Percentiles rank a stretch among this genome's conserved stretches.
These are phyloP conservation scores for Myrica gale DNA, from an alignment of 306 rosid species.

Conservation along the genomic window DNA sequence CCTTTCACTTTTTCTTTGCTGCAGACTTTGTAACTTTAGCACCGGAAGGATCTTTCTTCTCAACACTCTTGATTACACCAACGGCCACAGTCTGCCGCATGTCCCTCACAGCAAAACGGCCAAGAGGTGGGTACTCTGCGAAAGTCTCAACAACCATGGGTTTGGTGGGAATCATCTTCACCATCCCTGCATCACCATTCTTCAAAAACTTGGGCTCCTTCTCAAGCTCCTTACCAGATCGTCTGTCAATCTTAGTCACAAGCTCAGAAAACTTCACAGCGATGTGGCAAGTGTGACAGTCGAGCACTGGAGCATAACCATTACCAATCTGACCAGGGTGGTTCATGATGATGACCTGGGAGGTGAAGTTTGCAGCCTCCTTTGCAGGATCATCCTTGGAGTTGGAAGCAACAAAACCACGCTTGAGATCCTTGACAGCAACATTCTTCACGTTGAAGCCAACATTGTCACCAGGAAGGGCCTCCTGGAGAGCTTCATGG, in stretches of 20 bases:
- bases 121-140: conserved; percentile 12
- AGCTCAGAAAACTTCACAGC: background rate
- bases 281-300: too few relatives aligned
- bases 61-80: background rate
- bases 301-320: too few relatives aligned
- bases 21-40: too few relatives aligned
- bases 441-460: conserved; percentile 38
- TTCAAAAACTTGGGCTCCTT: conserved; percentile 8
- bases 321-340: conserved; percentile 30
- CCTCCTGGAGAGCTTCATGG: too few relatives aligned
- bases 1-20: too few relatives aligned
- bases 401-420: conserved; percentile 16
- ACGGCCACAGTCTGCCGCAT: conserved; percentile 27
- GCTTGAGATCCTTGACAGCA: conserved; percentile 43
- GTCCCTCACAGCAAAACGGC: conserved; percentile 44
- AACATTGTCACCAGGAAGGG: too few relatives aligned
- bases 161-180: conserved; percentile 45
- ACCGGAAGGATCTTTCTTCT: too few relatives aligned
- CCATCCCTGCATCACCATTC: conserved; percentile 44
- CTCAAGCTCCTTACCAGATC: conserved; percentile 33
- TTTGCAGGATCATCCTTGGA: too few relatives aligned
- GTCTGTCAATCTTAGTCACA: conserved; percentile 37
- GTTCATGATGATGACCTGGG: conserved; percentile 48
- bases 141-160: conserved; percentile 44
- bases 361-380: conserved; percentile 1